A percentile compares a stretch with the other conserved stretches of the same genome.
Evolutionary conservation across 2,329 filamentous ascomycete genomes (phyloP).

Genomic region (Bipolaris zeicola): DNA sequence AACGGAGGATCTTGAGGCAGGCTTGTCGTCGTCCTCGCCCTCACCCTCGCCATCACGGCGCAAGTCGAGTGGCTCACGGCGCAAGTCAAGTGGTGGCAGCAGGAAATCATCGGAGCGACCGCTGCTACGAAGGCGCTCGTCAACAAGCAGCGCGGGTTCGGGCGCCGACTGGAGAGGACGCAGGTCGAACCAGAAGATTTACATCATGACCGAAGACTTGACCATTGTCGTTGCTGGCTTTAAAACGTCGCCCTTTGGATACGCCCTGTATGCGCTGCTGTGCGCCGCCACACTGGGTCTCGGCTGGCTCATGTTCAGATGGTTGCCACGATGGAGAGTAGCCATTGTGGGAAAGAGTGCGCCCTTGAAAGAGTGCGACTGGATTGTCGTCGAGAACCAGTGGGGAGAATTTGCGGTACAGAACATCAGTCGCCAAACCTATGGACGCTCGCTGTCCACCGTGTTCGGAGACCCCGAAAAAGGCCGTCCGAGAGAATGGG

Average conservation of each 20-base stretch:
- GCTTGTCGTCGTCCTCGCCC: conserved; percentile 30
- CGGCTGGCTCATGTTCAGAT: conserved; percentile 83
- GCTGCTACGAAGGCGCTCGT: conserved; percentile 74
- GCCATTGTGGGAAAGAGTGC: conserved; percentile 71
- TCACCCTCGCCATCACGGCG: conserved; percentile 52
- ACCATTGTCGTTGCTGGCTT: conserved; percentile 95
- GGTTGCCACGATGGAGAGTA: conserved; percentile 88
- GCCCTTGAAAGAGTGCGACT: conserved; percentile 75
- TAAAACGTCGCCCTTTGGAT: conserved; percentile 73
- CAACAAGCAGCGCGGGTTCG: conserved; percentile 70
- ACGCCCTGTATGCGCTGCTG: conserved; percentile 69
- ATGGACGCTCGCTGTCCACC: conserved; percentile 67
- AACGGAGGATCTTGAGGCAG: conserved; percentile 57
- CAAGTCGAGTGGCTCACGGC: conserved; percentile 65
- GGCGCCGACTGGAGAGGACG: conserved; percentile 62
- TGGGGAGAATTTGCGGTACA: conserved; percentile 92
- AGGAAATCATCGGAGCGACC: conserved; percentile 61
- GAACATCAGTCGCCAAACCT: conserved; percentile 63
- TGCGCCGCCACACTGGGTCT: conserved; percentile 77
- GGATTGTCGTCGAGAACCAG: conserved; percentile 97
- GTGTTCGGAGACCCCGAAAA: conserved; percentile 73
- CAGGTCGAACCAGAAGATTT: conserved; percentile 83
- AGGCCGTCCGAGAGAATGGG: conserved; percentile 68
- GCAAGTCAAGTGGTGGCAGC: conserved; percentile 69
- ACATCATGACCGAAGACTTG: conserved; percentile 90